These are phyloP conservation scores for Choiromyces venosus DNA, from an alignment of 495 filamentous ascomycete species.

Conservation along the genomic window DNA sequence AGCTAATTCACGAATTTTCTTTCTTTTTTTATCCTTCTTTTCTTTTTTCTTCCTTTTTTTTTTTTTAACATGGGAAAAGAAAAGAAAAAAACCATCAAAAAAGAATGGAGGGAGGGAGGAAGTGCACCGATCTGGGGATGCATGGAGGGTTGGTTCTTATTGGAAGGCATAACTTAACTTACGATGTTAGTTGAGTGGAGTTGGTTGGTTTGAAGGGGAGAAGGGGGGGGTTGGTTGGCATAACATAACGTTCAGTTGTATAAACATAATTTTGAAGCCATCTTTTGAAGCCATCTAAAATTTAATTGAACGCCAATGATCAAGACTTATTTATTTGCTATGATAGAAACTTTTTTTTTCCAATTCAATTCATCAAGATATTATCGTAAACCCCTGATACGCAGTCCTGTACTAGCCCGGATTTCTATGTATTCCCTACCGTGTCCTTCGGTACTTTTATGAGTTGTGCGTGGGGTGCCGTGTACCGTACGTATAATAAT, in stretches of 20 bases:
- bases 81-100: not conserved
- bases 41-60: not conserved
- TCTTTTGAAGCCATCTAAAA: not conserved
- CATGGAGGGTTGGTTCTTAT: not conserved
- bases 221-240: not conserved
- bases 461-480: not conserved
- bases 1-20: not conserved
- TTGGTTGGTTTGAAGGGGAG: not conserved
- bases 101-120: not conserved
- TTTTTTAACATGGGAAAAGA: not conserved
- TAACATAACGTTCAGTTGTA: not conserved
- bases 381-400: not conserved
- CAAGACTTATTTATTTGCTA: not conserved
- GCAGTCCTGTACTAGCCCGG: not conserved
- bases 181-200: not conserved
- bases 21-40: not conserved
- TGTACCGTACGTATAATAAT: not conserved
- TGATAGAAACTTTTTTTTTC: not conserved
- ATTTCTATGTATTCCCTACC: not conserved
- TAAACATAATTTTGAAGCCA: not conserved
- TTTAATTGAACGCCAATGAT: not conserved
- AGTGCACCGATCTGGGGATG: not conserved
- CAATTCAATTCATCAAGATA: not conserved
- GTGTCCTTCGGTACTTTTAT: not conserved
- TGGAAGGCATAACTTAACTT: not conserved